Evolutionary conservation across 2,329 filamentous ascomycete genomes (phyloP), one percentile per base, ranked within the genome.

Genomic region (Macroventuria anomochaeta): DNA sequence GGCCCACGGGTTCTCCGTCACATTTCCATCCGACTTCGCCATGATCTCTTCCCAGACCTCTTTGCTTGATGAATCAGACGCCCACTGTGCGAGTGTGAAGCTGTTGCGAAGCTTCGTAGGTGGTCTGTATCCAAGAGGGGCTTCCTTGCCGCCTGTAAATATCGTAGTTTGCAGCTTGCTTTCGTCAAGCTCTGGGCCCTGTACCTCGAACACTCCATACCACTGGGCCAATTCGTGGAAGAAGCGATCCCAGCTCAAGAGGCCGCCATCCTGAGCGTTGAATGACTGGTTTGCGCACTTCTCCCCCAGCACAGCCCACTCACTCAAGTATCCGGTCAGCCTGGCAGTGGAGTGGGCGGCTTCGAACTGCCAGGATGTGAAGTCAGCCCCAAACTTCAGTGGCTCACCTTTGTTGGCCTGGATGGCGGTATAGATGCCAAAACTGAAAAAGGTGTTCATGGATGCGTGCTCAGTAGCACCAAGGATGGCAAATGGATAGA

Each of bases 241-340:
- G 36, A 59, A 50, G 5, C 55, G 58, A 26, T 57, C 52, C 29
- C 38, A 52, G n/a, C 25, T 50, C 1, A 57, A 13, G 6, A 37
- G 8, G 3, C 37, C 39, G 17, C 53, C 52, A 28, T 56, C 48
- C 23, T 49, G 33, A 7, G 58, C 44, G 15, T 57, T 58, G 48
- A 51, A 58, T 0, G 42, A 29, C 18, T 61, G 41, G 18, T 55
- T 56, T 13, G 49, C 41, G 18, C 52, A 58, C 3, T 40, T 15
- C 6, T 61, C 55, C 5, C 56, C 47, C 11, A 58, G 37, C 0
- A 58, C 48, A 12, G 46, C 58, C 55, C 58, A 61, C 11, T 61
- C 58, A 11, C 55, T 58, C 20, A 61, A n/a, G 20, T 54, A 61
- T 8, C 55, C 55, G 11, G 52, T 58, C 15, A 61, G n/a, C 2